These are phyloP conservation scores for Pleodorina starrii DNA, from an alignment of 139 green algal species.

Conservation along the genomic window DNA sequence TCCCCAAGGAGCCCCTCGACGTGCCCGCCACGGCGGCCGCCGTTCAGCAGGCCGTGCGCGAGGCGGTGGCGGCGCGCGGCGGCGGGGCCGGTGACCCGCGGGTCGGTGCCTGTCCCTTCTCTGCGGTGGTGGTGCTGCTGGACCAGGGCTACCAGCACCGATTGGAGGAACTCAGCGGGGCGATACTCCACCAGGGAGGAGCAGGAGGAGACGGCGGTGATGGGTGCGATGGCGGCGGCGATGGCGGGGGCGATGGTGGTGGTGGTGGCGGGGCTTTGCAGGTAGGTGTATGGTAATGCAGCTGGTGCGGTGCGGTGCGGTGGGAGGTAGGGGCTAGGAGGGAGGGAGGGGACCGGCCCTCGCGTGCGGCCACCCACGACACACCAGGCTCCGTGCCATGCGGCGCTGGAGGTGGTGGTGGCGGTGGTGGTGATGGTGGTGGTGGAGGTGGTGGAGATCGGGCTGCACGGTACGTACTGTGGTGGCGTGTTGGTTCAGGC, in stretches of 20 bases:
- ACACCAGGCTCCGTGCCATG: too few relatives aligned
- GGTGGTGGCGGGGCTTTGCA: not conserved
- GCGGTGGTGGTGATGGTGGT: too few relatives aligned
- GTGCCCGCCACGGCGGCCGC: not conserved
- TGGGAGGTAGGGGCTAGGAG: too few relatives aligned
- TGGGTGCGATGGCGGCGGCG: not conserved
- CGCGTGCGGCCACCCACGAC: too few relatives aligned
- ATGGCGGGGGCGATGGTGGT: not conserved
- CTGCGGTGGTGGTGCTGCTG: conserved; percentile 61
- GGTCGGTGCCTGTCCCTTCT: not conserved
- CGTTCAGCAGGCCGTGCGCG: not conserved
- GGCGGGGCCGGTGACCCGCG: not conserved
- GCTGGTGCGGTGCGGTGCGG: too few relatives aligned
- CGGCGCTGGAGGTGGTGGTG: too few relatives aligned
- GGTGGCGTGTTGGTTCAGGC: too few relatives aligned
- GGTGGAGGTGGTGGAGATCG: too few relatives aligned
- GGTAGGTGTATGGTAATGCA: too few relatives aligned
- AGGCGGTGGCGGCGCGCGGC: not conserved
- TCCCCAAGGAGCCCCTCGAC: conserved; percentile 65
- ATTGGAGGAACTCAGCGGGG: conserved; percentile 43
- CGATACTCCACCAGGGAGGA: not conserved
- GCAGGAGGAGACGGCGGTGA: not conserved
- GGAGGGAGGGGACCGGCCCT: too few relatives aligned
- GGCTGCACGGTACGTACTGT: too few relatives aligned
- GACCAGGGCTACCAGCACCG: conserved; percentile 73